Percentiles rank a stretch among this genome's conserved stretches.
phyloP scores from a whole-genome alignment of 768 basidiomycete genomes.

The Crassisporium funariophilum region DNA sequence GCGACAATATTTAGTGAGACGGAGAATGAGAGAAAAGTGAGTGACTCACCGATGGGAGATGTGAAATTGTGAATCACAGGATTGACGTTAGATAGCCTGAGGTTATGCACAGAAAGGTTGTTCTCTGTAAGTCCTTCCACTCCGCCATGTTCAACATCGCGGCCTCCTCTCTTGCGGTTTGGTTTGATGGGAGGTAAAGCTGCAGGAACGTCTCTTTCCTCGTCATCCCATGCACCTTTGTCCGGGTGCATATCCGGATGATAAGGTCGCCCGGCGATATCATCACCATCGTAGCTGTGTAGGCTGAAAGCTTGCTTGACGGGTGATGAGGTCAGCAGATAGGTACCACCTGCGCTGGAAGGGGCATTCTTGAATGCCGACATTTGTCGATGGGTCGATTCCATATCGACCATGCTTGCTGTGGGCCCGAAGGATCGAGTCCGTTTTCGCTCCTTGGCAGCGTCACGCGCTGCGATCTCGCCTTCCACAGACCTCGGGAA shows the following conservation, averaged over 20 bases:
- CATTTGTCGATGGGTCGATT: slow-evolving; percentile 21
- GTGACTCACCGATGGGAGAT: slow-evolving; percentile 64
- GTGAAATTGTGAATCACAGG: slow-evolving; percentile 65
- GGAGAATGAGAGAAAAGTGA: slow-evolving; percentile 15
- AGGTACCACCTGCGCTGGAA: slow-evolving; percentile 25
- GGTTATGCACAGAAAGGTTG: slow-evolving; percentile 46
- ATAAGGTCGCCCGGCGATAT: slow-evolving; percentile 10
- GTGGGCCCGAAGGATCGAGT: slow-evolving; percentile 28
- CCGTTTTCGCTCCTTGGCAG: slow-evolving; percentile 42
- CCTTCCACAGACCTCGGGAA: slow-evolving; percentile 77
- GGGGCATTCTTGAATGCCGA: slow-evolving; percentile 12
- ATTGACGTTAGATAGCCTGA: slow-evolving; percentile 39
- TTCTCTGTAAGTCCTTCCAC: slow-evolving; percentile 40
- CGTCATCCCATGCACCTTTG: slow-evolving; percentile 22
- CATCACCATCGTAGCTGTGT: slow-evolving; percentile 21
- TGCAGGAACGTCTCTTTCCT: slow-evolving; percentile 30
- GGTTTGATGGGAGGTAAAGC: slow-evolving; percentile 40
- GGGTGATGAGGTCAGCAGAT: slow-evolving; percentile 38
- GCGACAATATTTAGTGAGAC: slow-evolving; percentile 2
- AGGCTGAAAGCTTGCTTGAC: slow-evolving; percentile 27
- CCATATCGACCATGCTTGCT: slow-evolving; percentile 24
- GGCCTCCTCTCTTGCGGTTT: slow-evolving; percentile 40
- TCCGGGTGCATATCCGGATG: slow-evolving; percentile 6
- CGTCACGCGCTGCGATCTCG: slow-evolving; percentile 59
- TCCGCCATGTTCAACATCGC: slow-evolving; percentile 39